Evolutionary conservation across 495 filamentous ascomycete species (phyloP), one percentile per base, ranked within the genome.

Genomic region (Diplogelasinospora grovesii): DNA sequence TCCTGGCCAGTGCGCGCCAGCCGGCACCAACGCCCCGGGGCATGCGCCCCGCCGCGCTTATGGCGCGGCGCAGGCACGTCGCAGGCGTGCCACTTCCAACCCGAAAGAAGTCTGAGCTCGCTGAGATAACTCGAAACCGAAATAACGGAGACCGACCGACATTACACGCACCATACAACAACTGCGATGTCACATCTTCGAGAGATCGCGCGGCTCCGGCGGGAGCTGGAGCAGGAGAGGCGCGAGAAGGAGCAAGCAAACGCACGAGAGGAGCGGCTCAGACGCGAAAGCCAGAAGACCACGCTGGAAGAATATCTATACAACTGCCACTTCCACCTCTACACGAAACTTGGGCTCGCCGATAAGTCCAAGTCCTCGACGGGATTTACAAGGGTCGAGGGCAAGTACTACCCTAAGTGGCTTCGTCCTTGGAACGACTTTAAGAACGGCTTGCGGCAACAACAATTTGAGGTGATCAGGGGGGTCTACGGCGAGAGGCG

Each of bases 321-420:
- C 28, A 31, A 31, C 28, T 31, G 28, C 28, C 28, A 31, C 28
- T 31, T 31, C 28, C 28, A 31, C 28, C 28, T 31, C 28, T 31
- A 31, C 28, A 31, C 28, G n/a, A 31, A 31, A 31, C 28, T 31
- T 31, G n/a, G 5, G 28, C 16, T 31, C 28, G 28, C 28, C 28
- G 5, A 31, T 13, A 31, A 31, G 28, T 31, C 28, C n/a, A 31
- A 6, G 28, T 31, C n/a, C 28, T 31, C 28, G 28, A 31, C n/a
- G 28, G 28, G 28, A 31, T 31, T 31, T 31, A 31, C 28, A 31
- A 31, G 28, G 28, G 28, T 31, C 28, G 28, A 31, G 28, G 28
- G 28, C 16, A 31, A 31, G 16, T 31, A 31, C 28, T 31, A 31
- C 28, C 28, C 28, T 14, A 31, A 13, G 28, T 13, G 28, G 28